Conservation (phyloP, 768 basidiomycete species). For the Tulasnella sp. region DNA sequence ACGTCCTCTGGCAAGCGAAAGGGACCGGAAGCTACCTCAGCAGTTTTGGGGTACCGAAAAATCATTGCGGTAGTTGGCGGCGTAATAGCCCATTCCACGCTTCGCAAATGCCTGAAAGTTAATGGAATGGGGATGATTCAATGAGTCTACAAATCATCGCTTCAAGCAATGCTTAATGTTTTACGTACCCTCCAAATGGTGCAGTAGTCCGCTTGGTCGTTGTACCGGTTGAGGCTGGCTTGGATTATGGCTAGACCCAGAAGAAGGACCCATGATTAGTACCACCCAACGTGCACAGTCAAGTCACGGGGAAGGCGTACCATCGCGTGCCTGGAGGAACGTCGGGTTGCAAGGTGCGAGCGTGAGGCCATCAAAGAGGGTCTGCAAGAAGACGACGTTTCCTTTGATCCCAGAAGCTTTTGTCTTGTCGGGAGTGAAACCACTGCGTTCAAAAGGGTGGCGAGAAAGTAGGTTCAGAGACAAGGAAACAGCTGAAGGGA, state of each 20-base stretch:
- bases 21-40: too few relatives aligned
- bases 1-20: too few relatives aligned
- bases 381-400: constrained; percentile 34
- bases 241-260: constrained; percentile 44
- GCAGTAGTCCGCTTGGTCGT: too few relatives aligned
- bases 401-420: not conserved
- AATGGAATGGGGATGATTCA: too few relatives aligned
- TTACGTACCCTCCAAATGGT: too few relatives aligned
- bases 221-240: too few relatives aligned
- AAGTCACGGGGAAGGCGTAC: constrained; percentile 43
- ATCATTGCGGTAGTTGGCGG: too few relatives aligned
- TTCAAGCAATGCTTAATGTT: too few relatives aligned
- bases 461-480: not conserved
- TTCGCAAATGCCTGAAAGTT: too few relatives aligned
- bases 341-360: constrained; percentile 37
- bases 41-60: too few relatives aligned
- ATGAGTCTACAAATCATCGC: too few relatives aligned
- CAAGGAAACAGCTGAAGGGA: not conserved
- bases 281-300: constrained; percentile 39
- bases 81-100: too few relatives aligned
- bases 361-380: constrained; percentile 20
- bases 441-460: not conserved
- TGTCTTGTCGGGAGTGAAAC: not conserved
- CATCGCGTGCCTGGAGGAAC: constrained; percentile 50
- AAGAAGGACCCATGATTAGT: not conserved